Base-by-base conservation (phyloP, 1,284 basidiomycete genomes). In the Kwoniella shivajii region DNA sequence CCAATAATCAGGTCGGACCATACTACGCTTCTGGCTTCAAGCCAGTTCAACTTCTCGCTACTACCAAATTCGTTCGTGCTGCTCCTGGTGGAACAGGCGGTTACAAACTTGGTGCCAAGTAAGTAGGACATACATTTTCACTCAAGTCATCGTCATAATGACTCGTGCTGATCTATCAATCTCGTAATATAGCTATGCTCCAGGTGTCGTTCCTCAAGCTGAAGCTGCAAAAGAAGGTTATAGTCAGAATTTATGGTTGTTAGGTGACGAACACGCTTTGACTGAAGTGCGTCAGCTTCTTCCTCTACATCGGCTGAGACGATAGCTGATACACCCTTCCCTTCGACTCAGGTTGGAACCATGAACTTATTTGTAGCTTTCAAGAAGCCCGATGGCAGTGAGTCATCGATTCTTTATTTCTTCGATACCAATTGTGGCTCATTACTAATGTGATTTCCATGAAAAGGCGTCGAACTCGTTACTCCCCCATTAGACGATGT, bases 11-110 rank as follows among this genome's bases (percentile, higher is more conserved):
- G 64, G 68, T 92, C 26, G 93, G 94, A 16, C 94, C 95, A 2
- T 99, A 98, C 79, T 99, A 95, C 78, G 87, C 92, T 43, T 78
- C 88, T 36, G 95, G 95, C 9, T 97, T 97, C 83, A 98, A 99
- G 80, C 95, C 95, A 18, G 87, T 99, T 29, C 86, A 90, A 14
- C 82, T 99, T 48, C 87, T 93, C 57, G 94, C 91, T 4, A 95
- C 94, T 2, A 92, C 91, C 0, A 87, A 93, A 73, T 90, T 88
- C 73, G 88, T 92, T 29, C 88, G 94, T 50, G 94, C 95, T 9
- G 85, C 88, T 33, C 91, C 90, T 13, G 92, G 93, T 71, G 92
- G 92, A 83, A 95, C 91, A 44, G 93, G 93, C 44, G 88, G 88
- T 11, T 95, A 82, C 83, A 98, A 98, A 78, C 82, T 97, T 39